Evolutionary conservation across 129 eudicot genomes (phyloP), one percentile per base, ranked within the genome.

Genomic region (Saussurea involucrata): DNA sequence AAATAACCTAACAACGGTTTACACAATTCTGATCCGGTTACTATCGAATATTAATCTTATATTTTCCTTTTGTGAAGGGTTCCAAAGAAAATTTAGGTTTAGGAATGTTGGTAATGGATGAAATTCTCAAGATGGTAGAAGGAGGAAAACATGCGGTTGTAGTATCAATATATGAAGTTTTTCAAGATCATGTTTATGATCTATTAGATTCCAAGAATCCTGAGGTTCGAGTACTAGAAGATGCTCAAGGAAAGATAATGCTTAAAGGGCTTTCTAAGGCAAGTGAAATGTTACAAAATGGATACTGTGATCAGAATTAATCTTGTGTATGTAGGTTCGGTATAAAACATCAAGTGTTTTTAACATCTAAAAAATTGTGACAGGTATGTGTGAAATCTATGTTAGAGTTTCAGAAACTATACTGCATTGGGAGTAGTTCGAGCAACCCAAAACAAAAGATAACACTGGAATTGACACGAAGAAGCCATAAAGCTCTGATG

Each of bases 241-340:
- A 81, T 77, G 89, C 83, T 44, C 90, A 83, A 8, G 96, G 99
- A 1, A 86, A 86, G 79, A 85, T 92, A 70, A 87, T 72, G 24
- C 85, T 95, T 8, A 95, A 88, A 81, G 96, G 96, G 20, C 88
- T 95, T 66, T 88, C 92, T 28, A 77, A 86, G 93, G 98, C 76
- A 86, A 85, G 86, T 78, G 32, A 67, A 73, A 33, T 36, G 34
- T 24, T 61, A 67, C 28, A 73, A 18, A 9, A 31, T 73, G 7
- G n/a, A 67, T 25, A 17, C 25, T 10, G 8, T 28, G 74, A 67
- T 28, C 1, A 9, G 6, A 37, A 25, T 55, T 36, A 18, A n/a
- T 55, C 64, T 53, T 66, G 21, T 17, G 28, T 25, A 11, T 78
- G 15, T 78, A n/a, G 10, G 71, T 73, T 65, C 0, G 17, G 36